Evolutionary conservation across 305 asterid genomes (phyloP), one percentile per base, ranked within the genome.

Genomic region (Euphrasia arctica): DNA sequence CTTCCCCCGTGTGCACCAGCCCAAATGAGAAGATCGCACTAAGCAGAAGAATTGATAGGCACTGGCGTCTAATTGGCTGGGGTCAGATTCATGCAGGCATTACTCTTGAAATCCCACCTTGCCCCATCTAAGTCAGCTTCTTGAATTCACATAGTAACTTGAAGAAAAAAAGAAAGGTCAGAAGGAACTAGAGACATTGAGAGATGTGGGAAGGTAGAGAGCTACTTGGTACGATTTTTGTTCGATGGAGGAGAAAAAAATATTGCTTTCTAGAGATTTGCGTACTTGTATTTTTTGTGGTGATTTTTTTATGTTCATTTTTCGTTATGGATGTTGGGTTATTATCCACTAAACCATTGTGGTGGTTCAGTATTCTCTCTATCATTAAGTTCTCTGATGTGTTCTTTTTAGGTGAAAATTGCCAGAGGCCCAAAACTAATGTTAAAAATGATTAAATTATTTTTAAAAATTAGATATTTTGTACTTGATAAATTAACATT

Each of bases 41-140:
- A 27, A 92, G 98, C 72, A 78, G 98, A 18, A 83, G 97, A 73
- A 90, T 92, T 0, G 98, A 89, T 70, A 84, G 89, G 87, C 96
- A 89, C 60, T 87, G 97, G 98, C 97, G 98, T 70, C 88, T 92
- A 52, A 92, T 92, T 27, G 97, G 98, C 15, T 92, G 98, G 98
- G 97, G 98, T 64, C 89, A 85, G 54, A 92, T 92, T 63, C 93
- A 85, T 72, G 97, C 96, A 14, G 98, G 98, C 42, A 84, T 76
- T 60, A 92, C 96, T 66, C 88, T 92, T 3, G 96, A 92, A 0
- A 78, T 92, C 32, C 98, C 98, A 42, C 94, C 90, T 52, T 84
- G 89, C 78, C 87, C 97, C 73, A 65, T 89, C 74, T 80, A 72
- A 83, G 69, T 68, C 74, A 72, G 49, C 45, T 39, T 13, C 47